phyloP scores from a whole-genome alignment of 2,329 filamentous ascomycete genomes.

The Nemania sp. region DNA sequence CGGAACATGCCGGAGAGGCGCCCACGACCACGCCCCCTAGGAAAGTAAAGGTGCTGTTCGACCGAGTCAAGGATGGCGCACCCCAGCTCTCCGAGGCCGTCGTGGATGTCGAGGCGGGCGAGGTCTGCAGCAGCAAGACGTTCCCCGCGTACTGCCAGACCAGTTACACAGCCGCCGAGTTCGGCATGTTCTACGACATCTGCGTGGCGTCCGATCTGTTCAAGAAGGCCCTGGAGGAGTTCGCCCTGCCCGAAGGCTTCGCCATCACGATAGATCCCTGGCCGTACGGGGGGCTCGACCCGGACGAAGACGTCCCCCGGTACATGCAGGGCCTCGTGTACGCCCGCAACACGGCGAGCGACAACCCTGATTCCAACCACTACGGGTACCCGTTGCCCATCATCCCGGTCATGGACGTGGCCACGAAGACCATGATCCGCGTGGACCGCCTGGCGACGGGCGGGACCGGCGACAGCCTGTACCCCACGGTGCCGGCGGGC shows the following conservation, averaged over 20 bases:
- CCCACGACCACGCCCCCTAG: constrained; percentile 42
- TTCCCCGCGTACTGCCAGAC: constrained; percentile 43
- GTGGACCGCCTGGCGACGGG: constrained; percentile 61
- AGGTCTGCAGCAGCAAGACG: constrained; percentile 38
- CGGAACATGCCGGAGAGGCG: constrained; percentile 37
- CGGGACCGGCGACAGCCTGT: constrained; percentile 51
- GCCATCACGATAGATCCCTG: constrained; percentile 59
- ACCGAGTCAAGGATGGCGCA: constrained; percentile 43
- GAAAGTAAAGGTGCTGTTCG: constrained; percentile 52
- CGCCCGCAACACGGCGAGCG: constrained; percentile 47
- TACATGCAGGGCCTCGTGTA: constrained; percentile 58
- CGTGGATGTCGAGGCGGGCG: constrained; percentile 44
- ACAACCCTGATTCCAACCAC: constrained; percentile 62
- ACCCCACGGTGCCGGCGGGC: constrained; percentile 29
- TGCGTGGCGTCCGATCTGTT: constrained; percentile 52
- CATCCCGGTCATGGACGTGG: constrained; percentile 62
- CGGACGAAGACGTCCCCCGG: constrained; percentile 46
- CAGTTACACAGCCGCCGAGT: constrained; percentile 47
- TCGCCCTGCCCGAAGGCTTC: constrained; percentile 51
- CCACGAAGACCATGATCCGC: constrained; percentile 58
- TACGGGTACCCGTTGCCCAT: constrained; percentile 66
- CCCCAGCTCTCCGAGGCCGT: constrained; percentile 45
- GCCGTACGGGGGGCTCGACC: constrained; percentile 64
- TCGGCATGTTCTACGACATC: constrained; percentile 46
- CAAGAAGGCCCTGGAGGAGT: constrained; percentile 52